phyloP scores from a whole-genome alignment of 306 rosid genomes.

The Vigna radiata region DNA sequence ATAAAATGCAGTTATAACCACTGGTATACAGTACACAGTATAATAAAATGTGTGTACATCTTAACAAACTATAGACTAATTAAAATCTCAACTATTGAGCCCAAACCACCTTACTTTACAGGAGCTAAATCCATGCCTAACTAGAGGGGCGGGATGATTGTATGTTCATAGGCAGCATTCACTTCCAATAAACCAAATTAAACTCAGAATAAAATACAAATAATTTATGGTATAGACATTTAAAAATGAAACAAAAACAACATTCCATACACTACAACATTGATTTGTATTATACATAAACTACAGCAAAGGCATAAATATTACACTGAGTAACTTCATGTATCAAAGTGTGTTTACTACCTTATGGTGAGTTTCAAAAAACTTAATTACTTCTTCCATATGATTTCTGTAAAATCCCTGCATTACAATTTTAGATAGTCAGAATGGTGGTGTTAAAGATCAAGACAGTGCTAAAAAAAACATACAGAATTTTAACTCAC shows the following conservation, averaged over 20 bases:
- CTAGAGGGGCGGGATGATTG: neutral
- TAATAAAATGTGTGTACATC: neutral
- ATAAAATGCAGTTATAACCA: neutral
- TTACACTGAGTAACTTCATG: neutral
- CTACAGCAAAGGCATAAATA: constrained; percentile 4
- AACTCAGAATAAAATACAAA: constrained; percentile 13
- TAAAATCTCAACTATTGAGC: neutral
- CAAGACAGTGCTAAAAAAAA: constrained; percentile 11
- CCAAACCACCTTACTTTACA: neutral
- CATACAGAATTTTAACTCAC: constrained; percentile 54
- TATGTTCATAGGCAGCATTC: constrained; percentile 19
- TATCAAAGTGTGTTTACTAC: constrained; percentile 46
- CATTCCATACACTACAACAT: constrained; percentile 8
- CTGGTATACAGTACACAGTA: neutral
- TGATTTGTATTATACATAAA: constrained; percentile 7
- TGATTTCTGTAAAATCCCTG: constrained; percentile 98
- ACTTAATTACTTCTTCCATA: constrained; percentile 98
- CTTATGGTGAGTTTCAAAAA: constrained; percentile 98
- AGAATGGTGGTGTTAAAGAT: constrained; percentile 23
- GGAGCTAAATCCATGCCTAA: neutral
- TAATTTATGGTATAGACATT: constrained; percentile 13
- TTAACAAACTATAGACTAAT: neutral
- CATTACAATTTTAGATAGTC: constrained; percentile 46
- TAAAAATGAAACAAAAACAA: constrained; percentile 19
- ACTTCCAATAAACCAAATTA: constrained; percentile 35